Percentiles rank a stretch among this genome's conserved stretches.
Evolutionary conservation across 1,139 yeast genomes (phyloP).

Genomic region (Meyerozyma sp.): DNA sequence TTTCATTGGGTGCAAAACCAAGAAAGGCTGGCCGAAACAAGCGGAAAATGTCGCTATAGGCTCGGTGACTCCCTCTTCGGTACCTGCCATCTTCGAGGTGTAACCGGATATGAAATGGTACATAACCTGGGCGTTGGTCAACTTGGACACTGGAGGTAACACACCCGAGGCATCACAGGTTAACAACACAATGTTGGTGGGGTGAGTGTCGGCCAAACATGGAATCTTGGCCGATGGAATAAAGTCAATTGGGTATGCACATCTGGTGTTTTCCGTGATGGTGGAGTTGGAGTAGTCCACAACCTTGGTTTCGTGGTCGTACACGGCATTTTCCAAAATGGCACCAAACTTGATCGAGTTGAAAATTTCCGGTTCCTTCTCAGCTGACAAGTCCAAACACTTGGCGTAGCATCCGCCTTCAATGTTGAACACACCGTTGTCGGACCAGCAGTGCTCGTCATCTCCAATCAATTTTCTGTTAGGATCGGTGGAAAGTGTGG

Average conservation of each 20-base stretch:
- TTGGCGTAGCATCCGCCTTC: constrained; percentile 99
- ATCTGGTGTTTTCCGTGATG: constrained; percentile 95
- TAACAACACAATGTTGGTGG: constrained; percentile 84
- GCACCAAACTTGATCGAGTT: constrained; percentile 93
- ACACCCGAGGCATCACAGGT: constrained; percentile 99
- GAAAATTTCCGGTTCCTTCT: constrained; percentile 97
- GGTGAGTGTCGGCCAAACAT: constrained; percentile 85
- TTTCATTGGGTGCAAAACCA: constrained; percentile 96
- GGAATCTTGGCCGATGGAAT: constrained; percentile 97
- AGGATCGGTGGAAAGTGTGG: constrained; percentile 96
- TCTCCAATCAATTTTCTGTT: constrained; percentile 93
- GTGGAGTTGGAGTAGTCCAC: constrained; percentile 82
- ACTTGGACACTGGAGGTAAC: constrained; percentile 92
- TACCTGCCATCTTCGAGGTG: constrained; percentile 99
- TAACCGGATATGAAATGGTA: constrained; percentile 98
- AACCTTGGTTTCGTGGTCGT: constrained; percentile 70
- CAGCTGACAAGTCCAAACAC: constrained; percentile 84
- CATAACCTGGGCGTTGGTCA: constrained; percentile 95
- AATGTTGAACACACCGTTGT: constrained; percentile 95
- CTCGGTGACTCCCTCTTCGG: constrained; percentile 98
- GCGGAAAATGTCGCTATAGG: constrained; percentile 98
- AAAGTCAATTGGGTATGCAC: constrained; percentile 97
- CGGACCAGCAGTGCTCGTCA: constrained; percentile 99
- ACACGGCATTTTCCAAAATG: constrained; percentile 88
- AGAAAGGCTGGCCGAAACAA: constrained; percentile 98